Base-by-base conservation (phyloP, 257 asterid genomes). In the Prunella vulgaris region DNA sequence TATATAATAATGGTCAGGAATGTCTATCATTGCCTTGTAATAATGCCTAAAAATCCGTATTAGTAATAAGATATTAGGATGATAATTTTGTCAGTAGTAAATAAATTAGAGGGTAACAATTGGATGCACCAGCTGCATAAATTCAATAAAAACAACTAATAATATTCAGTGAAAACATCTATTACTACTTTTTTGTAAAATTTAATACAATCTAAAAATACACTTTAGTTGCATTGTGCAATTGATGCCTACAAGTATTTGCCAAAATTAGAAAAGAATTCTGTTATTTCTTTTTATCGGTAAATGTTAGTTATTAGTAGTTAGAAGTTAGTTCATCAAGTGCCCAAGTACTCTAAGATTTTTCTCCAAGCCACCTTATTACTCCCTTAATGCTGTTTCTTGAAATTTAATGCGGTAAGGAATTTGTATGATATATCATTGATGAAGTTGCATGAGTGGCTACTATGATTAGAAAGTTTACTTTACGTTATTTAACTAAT, bases 401-500 rank as follows among this genome's bases (percentile, higher is more conserved):
- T 48, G 24, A 66, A 74, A 65, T 65, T 3, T 4, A 40, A 4
- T 40, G 48, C 1, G 10, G 9, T 46, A 10, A 27, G 72, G 49
- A 18, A 38, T 33, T 52, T 60, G 24, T 62, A 53, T 44, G 32
- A 56, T 72, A 51, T 60, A 71, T 68, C 60, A 76, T 72, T 78
- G 81, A 48, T 64, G 66, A 77, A n/a, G 75, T 51, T 63, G 58
- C 12, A 68, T 72, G 70, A 52, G 53, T 62, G 72, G 30, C 40
- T 30, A 40, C n/a, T 71, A 60, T 66, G 68, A 69, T 60, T 54
- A 51, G 58, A 64, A 71, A 72, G 28, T 67, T 72, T 21, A 38
- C 51, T 20, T 57, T 13, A 72, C 80, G 76, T 66, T 79, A 74
- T 81, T 82, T 86, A 68, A 68, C 80, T 80, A 77, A 81, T 75